phyloP scores from a whole-genome alignment of 768 basidiomycete species.

The Tricholoma bakamatsutake region DNA sequence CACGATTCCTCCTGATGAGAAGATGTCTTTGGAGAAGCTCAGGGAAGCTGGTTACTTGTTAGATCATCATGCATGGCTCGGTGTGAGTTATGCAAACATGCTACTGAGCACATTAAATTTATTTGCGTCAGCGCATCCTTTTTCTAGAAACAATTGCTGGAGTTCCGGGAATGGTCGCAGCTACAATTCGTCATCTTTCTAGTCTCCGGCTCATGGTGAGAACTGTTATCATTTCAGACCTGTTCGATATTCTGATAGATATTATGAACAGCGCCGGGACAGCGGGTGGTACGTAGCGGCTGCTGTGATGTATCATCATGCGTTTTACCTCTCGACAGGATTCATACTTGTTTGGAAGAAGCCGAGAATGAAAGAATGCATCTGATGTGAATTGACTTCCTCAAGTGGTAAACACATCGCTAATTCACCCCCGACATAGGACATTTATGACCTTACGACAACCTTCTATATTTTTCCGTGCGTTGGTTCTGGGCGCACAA shows the following conservation, averaged over 20 bases:
- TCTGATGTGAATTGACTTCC: slow-evolving; percentile 50
- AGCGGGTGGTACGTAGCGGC: slow-evolving; percentile 37
- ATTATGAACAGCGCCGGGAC: slow-evolving; percentile 37
- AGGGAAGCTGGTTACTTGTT: slow-evolving; percentile 70
- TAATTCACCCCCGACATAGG: slow-evolving; percentile 34
- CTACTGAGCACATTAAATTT: neutral
- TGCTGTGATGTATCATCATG: slow-evolving; percentile 21
- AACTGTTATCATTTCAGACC: neutral
- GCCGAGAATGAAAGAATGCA: slow-evolving; percentile 98
- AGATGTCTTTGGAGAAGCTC: slow-evolving; percentile 69
- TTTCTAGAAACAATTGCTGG: slow-evolving; percentile 87
- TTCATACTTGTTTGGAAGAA: slow-evolving; percentile 88
- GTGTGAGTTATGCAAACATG: slow-evolving; percentile 32
- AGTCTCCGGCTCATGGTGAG: slow-evolving; percentile 85
- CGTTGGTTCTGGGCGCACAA: slow-evolving; percentile 83
- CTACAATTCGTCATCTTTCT: slow-evolving; percentile 79
- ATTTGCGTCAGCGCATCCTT: slow-evolving; percentile 37
- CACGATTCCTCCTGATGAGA: slow-evolving; percentile 50
- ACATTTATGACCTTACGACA: slow-evolving; percentile 92
- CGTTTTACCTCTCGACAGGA: slow-evolving; percentile 65
- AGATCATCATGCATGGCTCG: slow-evolving; percentile 71
- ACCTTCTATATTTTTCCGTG: slow-evolving; percentile 77
- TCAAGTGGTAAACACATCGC: slow-evolving; percentile 2
- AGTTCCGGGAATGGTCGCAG: slow-evolving; percentile 95
- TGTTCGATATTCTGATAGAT: slow-evolving; percentile 1